Evolutionary conservation across 768 basidiomycete species (phyloP).

Genomic region (Termitomyces sp.): DNA sequence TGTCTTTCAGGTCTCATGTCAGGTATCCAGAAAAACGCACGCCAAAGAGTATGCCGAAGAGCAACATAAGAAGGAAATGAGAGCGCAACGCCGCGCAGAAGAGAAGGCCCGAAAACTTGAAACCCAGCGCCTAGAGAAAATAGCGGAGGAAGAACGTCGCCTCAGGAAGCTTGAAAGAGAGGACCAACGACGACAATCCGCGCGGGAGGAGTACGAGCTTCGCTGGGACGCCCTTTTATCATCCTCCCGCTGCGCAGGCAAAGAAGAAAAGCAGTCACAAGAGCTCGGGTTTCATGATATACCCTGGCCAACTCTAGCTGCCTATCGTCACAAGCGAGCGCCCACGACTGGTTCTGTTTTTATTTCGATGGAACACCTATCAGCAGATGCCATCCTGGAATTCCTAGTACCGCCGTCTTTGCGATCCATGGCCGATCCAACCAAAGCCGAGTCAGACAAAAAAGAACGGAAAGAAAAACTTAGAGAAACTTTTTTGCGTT

Average conservation of each 20-base stretch:
- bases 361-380: slow-evolving; percentile 46
- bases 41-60: slow-evolving; percentile 64
- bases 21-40: slow-evolving; percentile 54
- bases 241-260: slow-evolving; percentile 21
- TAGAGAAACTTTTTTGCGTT: slow-evolving; percentile 66
- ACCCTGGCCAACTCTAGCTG: slow-evolving; percentile 65
- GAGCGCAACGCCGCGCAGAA: slow-evolving; percentile 48
- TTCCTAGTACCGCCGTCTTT: slow-evolving; percentile 46
- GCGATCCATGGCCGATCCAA: slow-evolving; percentile 7
- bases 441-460: slow-evolving; percentile 26
- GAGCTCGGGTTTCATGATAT: slow-evolving; percentile 52
- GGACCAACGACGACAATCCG: slow-evolving; percentile 37
- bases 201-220: slow-evolving; percentile 50
- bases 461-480: slow-evolving; percentile 57
- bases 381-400: slow-evolving; percentile 47
- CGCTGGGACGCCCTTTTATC: slow-evolving; percentile 54
- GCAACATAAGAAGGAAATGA: slow-evolving; percentile 49
- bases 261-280: slow-evolving; percentile 7
- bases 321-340: slow-evolving; percentile 23
- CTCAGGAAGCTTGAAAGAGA: slow-evolving; percentile 47
- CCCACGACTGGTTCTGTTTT: slow-evolving; percentile 7
- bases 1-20: background rate
- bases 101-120: slow-evolving; percentile 54
- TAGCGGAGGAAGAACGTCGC: slow-evolving; percentile 49
- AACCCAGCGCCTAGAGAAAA: slow-evolving; percentile 45